Conservation (phyloP, 2,329 filamentous ascomycete species). For the Trichoderma polysporum region DNA sequence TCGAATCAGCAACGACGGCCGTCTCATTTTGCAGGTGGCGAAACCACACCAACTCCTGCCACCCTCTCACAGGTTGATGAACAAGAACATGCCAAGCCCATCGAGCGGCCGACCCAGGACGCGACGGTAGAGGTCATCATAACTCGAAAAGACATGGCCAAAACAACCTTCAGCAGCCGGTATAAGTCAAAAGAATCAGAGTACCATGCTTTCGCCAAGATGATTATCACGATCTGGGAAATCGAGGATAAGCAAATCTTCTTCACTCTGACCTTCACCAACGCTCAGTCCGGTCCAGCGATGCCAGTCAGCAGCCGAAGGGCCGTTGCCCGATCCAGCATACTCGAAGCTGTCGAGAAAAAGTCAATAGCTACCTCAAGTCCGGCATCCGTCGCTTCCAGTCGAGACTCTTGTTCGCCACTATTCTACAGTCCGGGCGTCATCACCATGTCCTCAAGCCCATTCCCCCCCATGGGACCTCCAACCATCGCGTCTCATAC, state of each 20-base stretch:
- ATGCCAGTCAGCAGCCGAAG: conserved; percentile 37
- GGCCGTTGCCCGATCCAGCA: conserved; percentile 39
- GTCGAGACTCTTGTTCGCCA: conserved; percentile 48
- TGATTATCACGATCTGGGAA: conserved; percentile 75
- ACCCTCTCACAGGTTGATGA: conserved; percentile 32
- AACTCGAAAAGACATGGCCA: conserved; percentile 47
- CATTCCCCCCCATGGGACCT: conserved; percentile 67
- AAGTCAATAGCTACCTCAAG: conserved; percentile 46
- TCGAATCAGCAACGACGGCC: conserved; percentile 24
- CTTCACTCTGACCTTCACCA: conserved; percentile 75
- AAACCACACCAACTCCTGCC: conserved; percentile 39
- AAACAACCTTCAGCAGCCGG: conserved; percentile 38
- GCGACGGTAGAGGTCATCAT: conserved; percentile 68
- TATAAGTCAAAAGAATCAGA: conserved; percentile 39
- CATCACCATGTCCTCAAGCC: conserved; percentile 53
- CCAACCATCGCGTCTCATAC: conserved; percentile 56
- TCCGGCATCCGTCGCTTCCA: conserved; percentile 48
- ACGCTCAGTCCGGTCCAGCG: conserved; percentile 45
- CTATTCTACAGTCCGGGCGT: conserved; percentile 52
- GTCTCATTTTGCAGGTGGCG: conserved; percentile 30
- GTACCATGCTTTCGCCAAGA: conserved; percentile 60
- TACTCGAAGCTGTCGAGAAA: conserved; percentile 48
- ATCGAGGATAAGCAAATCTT: conserved; percentile 66
- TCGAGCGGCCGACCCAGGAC: conserved; percentile 49
- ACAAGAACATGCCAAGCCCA: conserved; percentile 19